phyloP scores from a whole-genome alignment of 371 early-diverging fungal species.

The Hamiltosporidium magnivora region DNA sequence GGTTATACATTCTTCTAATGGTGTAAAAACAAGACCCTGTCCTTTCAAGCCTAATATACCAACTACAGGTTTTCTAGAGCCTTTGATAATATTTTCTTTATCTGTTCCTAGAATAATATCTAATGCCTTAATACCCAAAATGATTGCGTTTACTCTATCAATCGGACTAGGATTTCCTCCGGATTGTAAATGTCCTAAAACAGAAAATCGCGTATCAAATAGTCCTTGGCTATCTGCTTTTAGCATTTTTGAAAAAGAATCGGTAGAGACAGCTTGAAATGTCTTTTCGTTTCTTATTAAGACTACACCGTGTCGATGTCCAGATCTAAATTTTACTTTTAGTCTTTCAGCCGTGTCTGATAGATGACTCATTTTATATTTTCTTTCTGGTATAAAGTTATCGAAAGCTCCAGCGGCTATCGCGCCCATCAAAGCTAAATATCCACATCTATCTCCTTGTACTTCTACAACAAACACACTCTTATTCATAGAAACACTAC shows the following conservation, averaged over 20 bases:
- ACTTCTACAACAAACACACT: conserved; percentile 91
- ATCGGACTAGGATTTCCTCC: conserved; percentile 82
- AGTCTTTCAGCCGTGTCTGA: conserved; percentile 36
- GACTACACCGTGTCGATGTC: conserved; percentile 18
- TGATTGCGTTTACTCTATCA: conserved; percentile 79
- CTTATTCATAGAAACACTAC: conserved; percentile 71
- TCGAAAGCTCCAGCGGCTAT: conserved; percentile 76
- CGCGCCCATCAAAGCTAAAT: conserved; percentile 75
- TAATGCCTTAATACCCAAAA: conserved; percentile 22
- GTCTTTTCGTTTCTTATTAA: conserved; percentile 42
- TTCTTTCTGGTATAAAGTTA: conserved; percentile 68
- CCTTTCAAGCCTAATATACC: conserved; percentile 29
- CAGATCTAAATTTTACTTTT: conserved; percentile 23
- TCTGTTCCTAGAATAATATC: conserved; percentile 10
- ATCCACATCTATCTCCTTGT: conserved; percentile 86
- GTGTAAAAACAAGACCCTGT: conserved; percentile 15
- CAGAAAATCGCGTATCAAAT: conserved; percentile 76
- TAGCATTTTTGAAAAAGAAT: conserved; percentile 70
- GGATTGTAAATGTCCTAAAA: conserved; percentile 86
- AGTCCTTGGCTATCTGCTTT: conserved; percentile 76
- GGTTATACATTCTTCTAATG: conserved; percentile 12
- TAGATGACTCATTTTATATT: conserved; percentile 36
- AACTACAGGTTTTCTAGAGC: neutral
- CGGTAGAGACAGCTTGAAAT: conserved; percentile 58
- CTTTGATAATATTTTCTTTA: conserved; percentile 1